Percentiles rank a stretch among this genome's conserved stretches.
Conservation (phyloP, 140 eudicot genomes). For the Cichorium intybus region DNA sequence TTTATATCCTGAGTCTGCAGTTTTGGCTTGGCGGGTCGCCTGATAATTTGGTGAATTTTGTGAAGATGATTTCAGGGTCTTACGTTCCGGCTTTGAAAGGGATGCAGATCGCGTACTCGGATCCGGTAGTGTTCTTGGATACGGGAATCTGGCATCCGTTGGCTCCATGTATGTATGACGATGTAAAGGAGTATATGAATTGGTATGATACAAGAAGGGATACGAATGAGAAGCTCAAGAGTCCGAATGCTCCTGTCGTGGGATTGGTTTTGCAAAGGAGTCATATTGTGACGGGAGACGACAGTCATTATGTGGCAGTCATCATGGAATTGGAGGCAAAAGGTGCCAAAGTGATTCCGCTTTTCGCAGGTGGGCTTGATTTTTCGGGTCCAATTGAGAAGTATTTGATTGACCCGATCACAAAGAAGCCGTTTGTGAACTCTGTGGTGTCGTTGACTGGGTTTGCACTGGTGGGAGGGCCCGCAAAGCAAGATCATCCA, state of each 20-base stretch:
- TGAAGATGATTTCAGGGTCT: slow-evolving; percentile 91
- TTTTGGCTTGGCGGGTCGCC: slow-evolving; percentile 99
- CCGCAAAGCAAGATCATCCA: slow-evolving; percentile 99
- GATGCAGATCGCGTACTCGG: slow-evolving; percentile 67
- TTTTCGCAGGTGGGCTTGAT: slow-evolving; percentile 96
- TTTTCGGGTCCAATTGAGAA: slow-evolving; percentile 95
- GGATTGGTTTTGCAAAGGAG: slow-evolving; percentile 92
- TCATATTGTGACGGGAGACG: slow-evolving; percentile 98
- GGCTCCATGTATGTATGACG: slow-evolving; percentile 99
- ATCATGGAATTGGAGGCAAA: slow-evolving; percentile 96
- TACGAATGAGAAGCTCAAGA: slow-evolving; percentile 78
- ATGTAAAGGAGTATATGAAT: slow-evolving; percentile 94
- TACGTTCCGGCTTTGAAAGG: slow-evolving; percentile 92
- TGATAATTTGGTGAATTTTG: slow-evolving; percentile 86
- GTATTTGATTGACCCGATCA: slow-evolving; percentile 79
- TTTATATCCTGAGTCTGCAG: slow-evolving; percentile 91
- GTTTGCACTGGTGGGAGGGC: slow-evolving; percentile 98
- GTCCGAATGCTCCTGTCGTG: slow-evolving; percentile 60
- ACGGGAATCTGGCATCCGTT: slow-evolving; percentile 96
- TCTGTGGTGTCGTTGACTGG: slow-evolving; percentile 91
- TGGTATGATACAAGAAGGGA: slow-evolving; percentile 98
- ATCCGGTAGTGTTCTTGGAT: slow-evolving; percentile 94
- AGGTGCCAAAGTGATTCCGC: slow-evolving; percentile 94
- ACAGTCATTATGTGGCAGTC: slow-evolving; percentile 96
- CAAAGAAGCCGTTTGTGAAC: slow-evolving; percentile 83